Base-by-base conservation (phyloP, 2,329 filamentous ascomycete species). In the Clonostachys chloroleuca region DNA sequence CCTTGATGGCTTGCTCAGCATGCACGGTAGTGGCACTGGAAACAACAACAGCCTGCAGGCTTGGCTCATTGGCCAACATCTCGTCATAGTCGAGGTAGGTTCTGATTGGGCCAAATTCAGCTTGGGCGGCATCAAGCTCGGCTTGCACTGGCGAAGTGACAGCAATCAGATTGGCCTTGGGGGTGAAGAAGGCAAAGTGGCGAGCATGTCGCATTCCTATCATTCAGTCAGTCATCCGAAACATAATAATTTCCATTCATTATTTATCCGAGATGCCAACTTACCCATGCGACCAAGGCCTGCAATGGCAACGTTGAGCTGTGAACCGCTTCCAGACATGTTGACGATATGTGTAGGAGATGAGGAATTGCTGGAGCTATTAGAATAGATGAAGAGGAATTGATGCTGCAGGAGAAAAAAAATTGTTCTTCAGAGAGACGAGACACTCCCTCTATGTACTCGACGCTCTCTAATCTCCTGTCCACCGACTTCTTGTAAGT, bases 1-100 rank as follows among this genome's bases (percentile, higher is more conserved):
- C 78, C 53, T 74, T 71, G 55, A 80, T 76, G 2, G 78, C 71
- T 52, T 83, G 75, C 52, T 78, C 68, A 0, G 78, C 78, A 53
- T 84, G 80, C 12, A 74, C 78, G 1, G 76, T 77, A 12, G 76
- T 78, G 1, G 70, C 53, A 47, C 61, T 65, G 8, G 61, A 60
- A 34, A 72, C 59, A 9, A 70, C 63, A 2, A 77, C 67, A 12
- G 73, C 72, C 45, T 74, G 56, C 1, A 63, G 51, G 3, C 68
- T 69, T 9, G 52, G 35, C 43, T 45, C 43, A 83, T 64, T 57
- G 42, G 55, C 50, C 44, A 78, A 59, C 68, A 77, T 73, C 52
- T 74, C 66, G 30, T 72, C 64, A 53, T 74, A 78, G 52, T 69
- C 54, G 9, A 60, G 58, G 55, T 75, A 78, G 4, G 75, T 54